phyloP scores from a whole-genome alignment of 2,329 filamentous ascomycete species.

The Cladosporium sp. region DNA sequence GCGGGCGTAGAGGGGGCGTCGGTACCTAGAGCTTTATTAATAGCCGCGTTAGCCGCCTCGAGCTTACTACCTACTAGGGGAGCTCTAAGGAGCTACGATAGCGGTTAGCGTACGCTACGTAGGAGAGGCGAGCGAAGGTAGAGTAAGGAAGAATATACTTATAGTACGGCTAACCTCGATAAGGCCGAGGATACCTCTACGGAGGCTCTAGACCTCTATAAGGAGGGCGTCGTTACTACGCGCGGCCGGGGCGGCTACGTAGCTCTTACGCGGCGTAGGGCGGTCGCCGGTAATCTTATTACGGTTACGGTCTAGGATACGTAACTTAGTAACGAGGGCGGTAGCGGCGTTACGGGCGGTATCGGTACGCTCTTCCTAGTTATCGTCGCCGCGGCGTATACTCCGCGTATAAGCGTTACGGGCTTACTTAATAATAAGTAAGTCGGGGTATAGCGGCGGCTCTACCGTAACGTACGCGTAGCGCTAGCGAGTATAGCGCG shows the following conservation, averaged over 20 bases:
- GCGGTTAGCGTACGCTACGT: background rate
- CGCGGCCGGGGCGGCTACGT: background rate
- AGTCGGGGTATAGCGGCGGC: background rate
- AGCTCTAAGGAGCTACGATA: background rate
- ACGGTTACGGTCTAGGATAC: background rate
- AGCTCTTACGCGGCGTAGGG: background rate
- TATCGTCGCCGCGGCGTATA: background rate
- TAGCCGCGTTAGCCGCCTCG: background rate
- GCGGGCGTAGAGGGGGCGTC: background rate
- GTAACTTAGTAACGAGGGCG: background rate
- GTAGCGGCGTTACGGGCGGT: background rate
- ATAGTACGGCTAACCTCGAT: background rate
- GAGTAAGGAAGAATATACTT: background rate
- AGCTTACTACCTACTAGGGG: background rate
- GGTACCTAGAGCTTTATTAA: background rate
- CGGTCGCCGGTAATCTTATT: constrained; percentile 1
- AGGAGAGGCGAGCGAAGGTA: background rate
- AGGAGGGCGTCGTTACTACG: background rate
- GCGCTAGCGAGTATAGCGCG: background rate
- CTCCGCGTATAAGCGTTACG: background rate
- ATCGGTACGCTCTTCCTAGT: background rate
- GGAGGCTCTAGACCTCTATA: background rate
- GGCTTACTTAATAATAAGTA: background rate
- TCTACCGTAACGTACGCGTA: background rate
- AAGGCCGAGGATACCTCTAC: background rate